phyloP scores from a whole-genome alignment of 2,329 filamentous ascomycete species.

The Colletotrichum costaricense region DNA sequence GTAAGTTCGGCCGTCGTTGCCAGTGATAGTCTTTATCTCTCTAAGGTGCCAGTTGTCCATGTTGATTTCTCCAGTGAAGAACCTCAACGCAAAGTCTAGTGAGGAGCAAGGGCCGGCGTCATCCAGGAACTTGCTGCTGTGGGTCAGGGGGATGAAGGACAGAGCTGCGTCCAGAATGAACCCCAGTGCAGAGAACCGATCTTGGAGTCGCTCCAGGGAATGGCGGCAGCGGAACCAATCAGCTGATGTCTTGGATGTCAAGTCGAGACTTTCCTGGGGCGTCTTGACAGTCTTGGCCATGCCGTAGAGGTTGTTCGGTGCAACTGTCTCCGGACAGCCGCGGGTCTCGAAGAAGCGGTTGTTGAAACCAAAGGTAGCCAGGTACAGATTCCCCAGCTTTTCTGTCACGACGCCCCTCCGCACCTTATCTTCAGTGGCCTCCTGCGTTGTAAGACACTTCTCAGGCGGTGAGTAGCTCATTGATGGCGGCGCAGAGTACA shows the following conservation, averaged over 20 bases:
- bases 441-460: constrained; percentile 38
- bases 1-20: constrained; percentile 54
- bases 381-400: constrained; percentile 39
- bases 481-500: constrained; percentile 51
- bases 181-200: constrained; percentile 50
- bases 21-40: constrained; percentile 52
- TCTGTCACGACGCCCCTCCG: constrained; percentile 40
- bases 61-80: constrained; percentile 52
- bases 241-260: constrained; percentile 50
- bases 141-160: constrained; percentile 55
- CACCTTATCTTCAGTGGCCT: constrained; percentile 36
- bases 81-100: constrained; percentile 61
- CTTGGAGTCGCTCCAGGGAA: constrained; percentile 38
- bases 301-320: constrained; percentile 56
- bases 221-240: constrained; percentile 52
- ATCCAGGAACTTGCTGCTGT: constrained; percentile 54
- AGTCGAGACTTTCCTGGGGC: constrained; percentile 33
- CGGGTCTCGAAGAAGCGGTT: constrained; percentile 48
- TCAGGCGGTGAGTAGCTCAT: constrained; percentile 44
- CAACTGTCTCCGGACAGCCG: constrained; percentile 52
- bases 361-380: constrained; percentile 44
- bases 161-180: constrained; percentile 59
- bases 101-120: constrained; percentile 56
- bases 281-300: constrained; percentile 53
- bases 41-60: constrained; percentile 55